Base-by-base conservation (phyloP, 352 stramenopile species). In the Phytophthora multivora region DNA sequence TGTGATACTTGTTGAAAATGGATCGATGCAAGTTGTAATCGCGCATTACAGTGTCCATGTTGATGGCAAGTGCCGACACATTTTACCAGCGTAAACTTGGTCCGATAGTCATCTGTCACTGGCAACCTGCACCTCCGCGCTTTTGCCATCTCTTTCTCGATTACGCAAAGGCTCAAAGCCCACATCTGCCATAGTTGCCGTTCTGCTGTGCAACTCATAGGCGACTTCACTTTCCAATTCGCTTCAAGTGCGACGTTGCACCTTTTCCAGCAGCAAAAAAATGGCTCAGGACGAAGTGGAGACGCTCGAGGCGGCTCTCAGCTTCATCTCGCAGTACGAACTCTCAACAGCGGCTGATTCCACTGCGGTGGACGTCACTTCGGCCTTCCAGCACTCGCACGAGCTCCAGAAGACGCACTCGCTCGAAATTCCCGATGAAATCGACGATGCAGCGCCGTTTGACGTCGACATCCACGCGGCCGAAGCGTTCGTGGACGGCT, bases 251-350 rank as follows among this genome's bases (percentile, higher is more conserved):
- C 31, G 16, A 43, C 51, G 23, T 55, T 25, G 23, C 30, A 30
- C 48, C 21, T 21, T 26, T 21, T 25, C 9, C n/a, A 9, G 23
- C 15, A 47, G 13, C 9, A 39, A 30, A 59, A 18, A n/a, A 57
- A 68, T 68, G 59, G 6, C 60, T 4, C 53, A 64, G 7, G 16
- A 69, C 54, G 61, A 69, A 31, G 46, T 52, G 51, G 63, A 65
- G 67, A 73, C 51, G 38, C 69, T 38, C 26, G 57, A 51, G 36
- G 59, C 51, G 19, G 58, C 53, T 28, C 60, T 69, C 47, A 59
- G 35, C 53, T 69, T 69, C 46, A 69, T 69, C 16, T 33, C 61
- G 16, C 52, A 69, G 45, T 69, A 69, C 40, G 61, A 69, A 12
- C 16, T 65, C 18, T 52, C 53, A 25, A 47, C 40, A 33, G 13